These are phyloP conservation scores for Emericellopsis cladophorae DNA, from an alignment of 2,329 filamentous ascomycete species.

Conservation along the genomic window DNA sequence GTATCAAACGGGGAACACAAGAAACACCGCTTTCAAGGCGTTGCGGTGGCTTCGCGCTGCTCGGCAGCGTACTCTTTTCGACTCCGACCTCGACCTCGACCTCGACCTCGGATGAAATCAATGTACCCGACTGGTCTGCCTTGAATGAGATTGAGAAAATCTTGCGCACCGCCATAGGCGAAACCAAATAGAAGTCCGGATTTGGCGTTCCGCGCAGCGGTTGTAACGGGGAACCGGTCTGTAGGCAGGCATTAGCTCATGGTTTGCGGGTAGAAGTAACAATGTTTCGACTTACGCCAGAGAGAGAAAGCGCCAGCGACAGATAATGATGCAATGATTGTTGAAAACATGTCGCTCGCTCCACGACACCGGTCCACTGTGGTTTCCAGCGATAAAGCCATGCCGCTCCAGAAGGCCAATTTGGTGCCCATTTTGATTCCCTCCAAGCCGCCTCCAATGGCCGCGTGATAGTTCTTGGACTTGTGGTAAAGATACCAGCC, in stretches of 20 bases:
- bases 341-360: slow-evolving; percentile 66
- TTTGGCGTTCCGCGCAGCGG: slow-evolving; percentile 65
- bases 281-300: slow-evolving; percentile 52
- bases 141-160: slow-evolving; percentile 54
- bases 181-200: slow-evolving; percentile 70
- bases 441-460: slow-evolving; percentile 65
- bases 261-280: not conserved
- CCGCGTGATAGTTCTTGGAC: slow-evolving; percentile 84
- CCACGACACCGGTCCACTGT: slow-evolving; percentile 64
- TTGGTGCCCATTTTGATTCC: slow-evolving; percentile 62
- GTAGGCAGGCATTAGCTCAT: not conserved
- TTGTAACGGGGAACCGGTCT: slow-evolving; percentile 72
- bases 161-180: slow-evolving; percentile 70
- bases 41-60: not conserved
- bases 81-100: slow-evolving; percentile 13
- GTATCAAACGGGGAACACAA: too few species aligned
- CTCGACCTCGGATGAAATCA: slow-evolving; percentile 43
- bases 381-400: slow-evolving; percentile 76
- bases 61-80: not conserved
- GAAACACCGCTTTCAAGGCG: too few species aligned
- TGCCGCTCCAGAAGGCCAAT: slow-evolving; percentile 58
- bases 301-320: slow-evolving; percentile 80
- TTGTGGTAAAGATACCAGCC: slow-evolving; percentile 99
- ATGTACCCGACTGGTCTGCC: slow-evolving; percentile 67
- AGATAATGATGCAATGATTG: slow-evolving; percentile 68